A percentile compares a stretch with the other conserved stretches of the same genome.
Evolutionary conservation across 441 rosid genomes (phyloP).

Genomic region (Erodium moschatum): DNA sequence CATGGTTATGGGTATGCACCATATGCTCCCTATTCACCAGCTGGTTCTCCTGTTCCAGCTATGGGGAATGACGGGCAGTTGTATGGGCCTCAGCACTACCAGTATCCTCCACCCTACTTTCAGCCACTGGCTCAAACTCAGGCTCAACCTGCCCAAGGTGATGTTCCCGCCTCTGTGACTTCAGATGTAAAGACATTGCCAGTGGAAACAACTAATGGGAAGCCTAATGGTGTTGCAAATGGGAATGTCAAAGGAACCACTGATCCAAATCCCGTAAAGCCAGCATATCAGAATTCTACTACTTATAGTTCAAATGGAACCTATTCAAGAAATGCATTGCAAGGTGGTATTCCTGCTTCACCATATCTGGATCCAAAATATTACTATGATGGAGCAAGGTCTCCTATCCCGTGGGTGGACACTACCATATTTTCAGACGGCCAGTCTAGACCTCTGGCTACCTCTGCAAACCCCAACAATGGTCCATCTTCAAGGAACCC

Average conservation of each 20-base stretch:
- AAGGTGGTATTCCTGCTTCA: constrained; percentile 30
- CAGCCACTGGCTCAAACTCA: constrained; percentile 44
- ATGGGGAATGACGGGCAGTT: constrained; percentile 59
- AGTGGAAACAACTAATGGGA: constrained; percentile 39
- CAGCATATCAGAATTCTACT: constrained; percentile 36
- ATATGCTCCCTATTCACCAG: constrained; percentile 55
- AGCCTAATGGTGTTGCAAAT: constrained; percentile 35
- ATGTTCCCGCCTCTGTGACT: constrained; percentile 34
- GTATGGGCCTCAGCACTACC: constrained; percentile 70
- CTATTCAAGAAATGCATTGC: constrained; percentile 43
- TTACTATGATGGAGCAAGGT: constrained; percentile 39
- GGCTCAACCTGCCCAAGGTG: constrained; percentile 39
- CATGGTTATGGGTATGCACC: constrained; percentile 47
- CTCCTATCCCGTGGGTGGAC: constrained; percentile 41
- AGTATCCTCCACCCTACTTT: constrained; percentile 58
- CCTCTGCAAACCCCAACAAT: constrained; percentile 37
- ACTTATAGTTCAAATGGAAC: constrained; percentile 32
- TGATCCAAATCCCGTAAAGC: constrained; percentile 37
- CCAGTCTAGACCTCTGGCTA: constrained; percentile 35
- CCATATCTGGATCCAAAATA: constrained; percentile 56
- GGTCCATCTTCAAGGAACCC: constrained; percentile 52
- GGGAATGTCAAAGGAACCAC: constrained; percentile 36
- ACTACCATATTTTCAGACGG: constrained; percentile 42
- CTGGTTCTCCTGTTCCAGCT: constrained; percentile 61
- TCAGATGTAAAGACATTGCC: constrained; percentile 52